A percentile compares a stretch with the other conserved stretches of the same genome.
Conservation (phyloP, 306 rosid genomes). For the Argentina anserina region DNA sequence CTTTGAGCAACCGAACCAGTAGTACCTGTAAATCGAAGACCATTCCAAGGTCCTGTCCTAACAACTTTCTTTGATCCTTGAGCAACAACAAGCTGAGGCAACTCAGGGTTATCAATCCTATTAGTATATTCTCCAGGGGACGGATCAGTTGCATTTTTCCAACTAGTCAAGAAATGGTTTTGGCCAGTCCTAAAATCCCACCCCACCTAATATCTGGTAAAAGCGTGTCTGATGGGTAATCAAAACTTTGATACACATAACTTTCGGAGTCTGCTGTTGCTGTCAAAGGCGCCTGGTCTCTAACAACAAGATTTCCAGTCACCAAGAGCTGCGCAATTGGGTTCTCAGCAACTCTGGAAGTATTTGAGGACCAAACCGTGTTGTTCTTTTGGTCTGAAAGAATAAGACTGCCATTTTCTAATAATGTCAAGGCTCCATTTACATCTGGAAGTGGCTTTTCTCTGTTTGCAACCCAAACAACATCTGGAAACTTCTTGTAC, state of each 20-base stretch:
- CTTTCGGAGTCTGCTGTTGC: background rate
- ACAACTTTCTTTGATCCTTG: background rate
- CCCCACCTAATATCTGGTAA: constrained; percentile 19
- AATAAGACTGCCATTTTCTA: constrained; percentile 29
- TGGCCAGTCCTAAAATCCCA: constrained; percentile 14
- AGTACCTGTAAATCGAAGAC: constrained; percentile 14
- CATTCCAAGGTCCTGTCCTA: constrained; percentile 19
- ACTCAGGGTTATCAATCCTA: background rate
- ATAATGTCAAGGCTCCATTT: constrained; percentile 12
- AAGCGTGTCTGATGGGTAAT: constrained; percentile 18
- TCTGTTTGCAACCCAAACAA: constrained; percentile 26
- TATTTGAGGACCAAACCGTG: constrained; percentile 19
- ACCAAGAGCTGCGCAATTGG: constrained; percentile 33
- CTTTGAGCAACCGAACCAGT: background rate
- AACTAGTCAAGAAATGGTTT: constrained; percentile 7
- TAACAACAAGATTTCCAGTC: constrained; percentile 36
- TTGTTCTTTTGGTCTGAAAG: constrained; percentile 16
- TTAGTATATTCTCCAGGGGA: constrained; percentile 8
- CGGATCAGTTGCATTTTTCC: constrained; percentile 22
- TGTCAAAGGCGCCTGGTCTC: constrained; percentile 4
- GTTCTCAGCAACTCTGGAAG: background rate
- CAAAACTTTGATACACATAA: constrained; percentile 39
- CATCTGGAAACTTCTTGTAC: constrained; percentile 12
- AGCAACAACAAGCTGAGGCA: constrained; percentile 1
- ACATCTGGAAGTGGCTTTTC: constrained; percentile 11